Percentiles rank a stretch among this genome's conserved stretches.
These are phyloP conservation scores for Ramichloridium luteum DNA, from an alignment of 2,329 filamentous ascomycete species.

Conservation along the genomic window DNA sequence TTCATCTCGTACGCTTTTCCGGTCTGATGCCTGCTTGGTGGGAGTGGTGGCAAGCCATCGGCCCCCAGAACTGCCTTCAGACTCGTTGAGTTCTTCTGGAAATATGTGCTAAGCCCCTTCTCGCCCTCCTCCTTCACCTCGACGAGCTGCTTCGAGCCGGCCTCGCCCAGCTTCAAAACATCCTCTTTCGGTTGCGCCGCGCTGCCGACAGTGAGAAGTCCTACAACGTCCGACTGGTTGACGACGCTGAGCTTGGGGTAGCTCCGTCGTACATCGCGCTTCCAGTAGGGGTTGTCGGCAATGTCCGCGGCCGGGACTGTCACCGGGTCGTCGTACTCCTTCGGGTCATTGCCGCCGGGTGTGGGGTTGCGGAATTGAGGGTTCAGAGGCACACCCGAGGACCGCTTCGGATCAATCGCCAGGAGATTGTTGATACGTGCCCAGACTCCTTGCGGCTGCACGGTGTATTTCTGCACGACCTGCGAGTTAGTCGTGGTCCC, in stretches of 20 bases:
- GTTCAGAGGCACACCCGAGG: constrained; percentile 85
- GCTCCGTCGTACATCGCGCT: constrained; percentile 71
- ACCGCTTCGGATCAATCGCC: constrained; percentile 75
- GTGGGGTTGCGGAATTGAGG: constrained; percentile 80
- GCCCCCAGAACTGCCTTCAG: constrained; percentile 53
- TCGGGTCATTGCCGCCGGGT: constrained; percentile 59
- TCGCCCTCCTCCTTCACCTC: constrained; percentile 62
- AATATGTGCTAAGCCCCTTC: constrained; percentile 58
- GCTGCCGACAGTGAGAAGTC: constrained; percentile 74
- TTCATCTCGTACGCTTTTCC: constrained; percentile 61
- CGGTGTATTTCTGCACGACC: constrained; percentile 74
- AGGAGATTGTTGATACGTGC: constrained; percentile 66
- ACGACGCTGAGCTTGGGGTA: constrained; percentile 75
- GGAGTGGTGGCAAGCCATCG: constrained; percentile 75
- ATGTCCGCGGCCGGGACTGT: constrained; percentile 76
- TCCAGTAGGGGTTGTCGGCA: constrained; percentile 91
- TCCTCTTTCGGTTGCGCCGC: constrained; percentile 70
- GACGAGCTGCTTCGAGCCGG: constrained; percentile 61
- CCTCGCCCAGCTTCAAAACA: constrained; percentile 58
- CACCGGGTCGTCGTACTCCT: constrained; percentile 66
- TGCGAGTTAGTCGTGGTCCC: too few relatives aligned
- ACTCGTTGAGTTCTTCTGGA: constrained; percentile 51
- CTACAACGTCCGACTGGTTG: constrained; percentile 72
- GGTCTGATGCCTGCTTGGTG: constrained; percentile 53
- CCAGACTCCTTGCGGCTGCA: constrained; percentile 84